These are phyloP conservation scores for Aureobasidium sp. DNA, from an alignment of 2,329 filamentous ascomycete genomes.

Conservation along the genomic window DNA sequence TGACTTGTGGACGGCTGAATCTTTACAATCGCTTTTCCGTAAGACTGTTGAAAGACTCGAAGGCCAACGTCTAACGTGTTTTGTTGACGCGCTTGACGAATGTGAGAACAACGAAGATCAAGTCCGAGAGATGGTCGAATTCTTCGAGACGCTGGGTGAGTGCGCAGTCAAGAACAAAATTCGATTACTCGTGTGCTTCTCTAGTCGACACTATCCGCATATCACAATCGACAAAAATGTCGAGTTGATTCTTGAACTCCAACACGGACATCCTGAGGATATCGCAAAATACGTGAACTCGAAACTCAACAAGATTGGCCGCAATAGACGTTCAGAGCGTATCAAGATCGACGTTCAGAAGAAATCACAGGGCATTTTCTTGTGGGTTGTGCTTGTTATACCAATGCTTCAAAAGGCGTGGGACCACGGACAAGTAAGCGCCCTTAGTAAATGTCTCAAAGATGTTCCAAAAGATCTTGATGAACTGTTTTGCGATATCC, in stretches of 20 bases:
- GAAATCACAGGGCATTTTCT: neutral
- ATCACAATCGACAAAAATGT: constrained; percentile 39
- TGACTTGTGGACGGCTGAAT: neutral
- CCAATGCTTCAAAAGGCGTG: neutral
- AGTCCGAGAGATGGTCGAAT: constrained; percentile 47
- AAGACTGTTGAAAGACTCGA: constrained; percentile 26
- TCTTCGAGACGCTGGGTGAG: constrained; percentile 46
- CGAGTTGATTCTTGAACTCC: constrained; percentile 38
- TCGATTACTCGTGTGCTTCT: constrained; percentile 45
- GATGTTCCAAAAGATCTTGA: neutral
- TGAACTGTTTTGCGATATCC: neutral
- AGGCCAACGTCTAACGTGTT: constrained; percentile 20
- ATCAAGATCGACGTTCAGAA: neutral
- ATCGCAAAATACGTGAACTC: neutral
- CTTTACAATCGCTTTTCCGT: neutral
- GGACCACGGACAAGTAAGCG: neutral
- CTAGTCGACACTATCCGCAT: constrained; percentile 55
- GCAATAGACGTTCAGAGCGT: neutral
- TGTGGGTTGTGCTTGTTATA: neutral
- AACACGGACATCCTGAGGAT: constrained; percentile 42
- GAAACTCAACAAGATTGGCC: neutral
- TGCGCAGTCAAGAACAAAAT: constrained; percentile 23
- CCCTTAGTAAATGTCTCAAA: neutral
- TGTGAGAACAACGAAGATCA: constrained; percentile 45
- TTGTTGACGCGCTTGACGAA: constrained; percentile 56